Conservation (phyloP, 371 early-diverging fungal genomes). For the Mucor racemosus region DNA sequence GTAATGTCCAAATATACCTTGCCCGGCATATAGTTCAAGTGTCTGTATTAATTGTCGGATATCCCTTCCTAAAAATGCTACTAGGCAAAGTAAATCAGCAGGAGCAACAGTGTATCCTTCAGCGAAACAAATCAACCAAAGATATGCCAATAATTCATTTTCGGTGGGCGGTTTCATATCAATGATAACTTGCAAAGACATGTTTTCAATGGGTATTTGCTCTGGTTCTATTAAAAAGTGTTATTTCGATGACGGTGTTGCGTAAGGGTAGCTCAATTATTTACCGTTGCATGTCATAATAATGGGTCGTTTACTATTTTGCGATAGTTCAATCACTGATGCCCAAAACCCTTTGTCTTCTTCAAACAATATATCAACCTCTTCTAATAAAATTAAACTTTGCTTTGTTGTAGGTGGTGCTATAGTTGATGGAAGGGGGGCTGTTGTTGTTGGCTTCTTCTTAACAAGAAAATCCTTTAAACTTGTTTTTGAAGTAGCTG, state of each 20-base stretch:
- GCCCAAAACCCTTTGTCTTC: slow-evolving; percentile 85
- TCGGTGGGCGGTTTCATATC: slow-evolving; percentile 27
- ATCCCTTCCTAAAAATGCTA: slow-evolving; percentile 35
- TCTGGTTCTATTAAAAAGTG: slow-evolving; percentile 24
- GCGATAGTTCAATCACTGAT: slow-evolving; percentile 68
- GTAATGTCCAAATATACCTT: slow-evolving; percentile 22
- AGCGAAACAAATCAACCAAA: slow-evolving; percentile 43
- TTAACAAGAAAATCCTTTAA: slow-evolving; percentile 17
- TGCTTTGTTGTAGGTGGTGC: slow-evolving; percentile 33
- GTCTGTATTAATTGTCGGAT: slow-evolving; percentile 42
- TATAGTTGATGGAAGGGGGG: background rate
- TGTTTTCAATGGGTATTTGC: slow-evolving; percentile 30
- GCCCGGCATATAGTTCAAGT: slow-evolving; percentile 27
- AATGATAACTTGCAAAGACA: slow-evolving; percentile 30
- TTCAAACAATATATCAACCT: slow-evolving; percentile 83
- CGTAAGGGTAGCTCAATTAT: too few relatives aligned
- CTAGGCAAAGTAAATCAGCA: slow-evolving; percentile 32
- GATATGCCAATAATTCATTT: slow-evolving; percentile 33
- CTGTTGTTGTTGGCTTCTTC: slow-evolving; percentile 12
- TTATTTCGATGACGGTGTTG: too few relatives aligned
- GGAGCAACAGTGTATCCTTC: slow-evolving; percentile 45
- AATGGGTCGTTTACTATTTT: slow-evolving; percentile 80
- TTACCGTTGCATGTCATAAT: slow-evolving; percentile 81
- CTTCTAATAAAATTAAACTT: slow-evolving; percentile 79
- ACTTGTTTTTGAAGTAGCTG: background rate